phyloP scores from a whole-genome alignment of 2,329 filamentous ascomycete species.

The Fusarium phyllophilum region DNA sequence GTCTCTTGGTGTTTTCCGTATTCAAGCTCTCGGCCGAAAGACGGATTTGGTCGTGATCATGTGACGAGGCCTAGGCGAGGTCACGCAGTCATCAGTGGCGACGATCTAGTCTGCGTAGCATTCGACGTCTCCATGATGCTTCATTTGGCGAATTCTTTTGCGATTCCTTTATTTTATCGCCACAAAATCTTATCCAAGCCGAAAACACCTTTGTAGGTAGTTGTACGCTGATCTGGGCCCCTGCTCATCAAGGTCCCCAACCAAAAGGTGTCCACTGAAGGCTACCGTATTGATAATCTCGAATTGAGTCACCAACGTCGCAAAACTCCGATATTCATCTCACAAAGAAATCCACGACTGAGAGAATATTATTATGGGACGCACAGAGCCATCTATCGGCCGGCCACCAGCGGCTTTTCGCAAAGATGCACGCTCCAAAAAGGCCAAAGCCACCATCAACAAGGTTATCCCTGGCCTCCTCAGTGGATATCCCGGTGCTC shows the following conservation, averaged over 20 bases:
- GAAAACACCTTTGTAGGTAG: constrained; percentile 11
- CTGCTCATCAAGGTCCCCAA: constrained; percentile 18
- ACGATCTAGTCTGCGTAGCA: not conserved
- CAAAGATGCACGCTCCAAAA: constrained; percentile 60
- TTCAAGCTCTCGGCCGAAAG: not conserved
- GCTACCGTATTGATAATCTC: not conserved
- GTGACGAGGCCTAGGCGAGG: too few relatives aligned
- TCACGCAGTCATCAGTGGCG: not conserved
- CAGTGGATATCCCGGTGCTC: constrained; percentile 62
- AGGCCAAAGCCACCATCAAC: constrained; percentile 67
- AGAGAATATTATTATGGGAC: constrained; percentile 25
- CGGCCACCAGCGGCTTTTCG: constrained; percentile 41
- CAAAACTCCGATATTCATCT: not conserved
- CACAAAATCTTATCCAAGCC: fast-evolving
- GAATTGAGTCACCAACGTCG: not conserved
- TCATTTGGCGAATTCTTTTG: not conserved
- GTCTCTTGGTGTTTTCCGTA: not conserved
- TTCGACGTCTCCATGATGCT: not conserved
- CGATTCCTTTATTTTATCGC: fast-evolving
- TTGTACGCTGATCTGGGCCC: fast-evolving
- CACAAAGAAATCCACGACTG: too few relatives aligned
- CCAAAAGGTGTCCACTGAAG: not conserved
- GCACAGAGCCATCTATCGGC: constrained; percentile 39
- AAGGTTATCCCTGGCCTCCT: constrained; percentile 67
- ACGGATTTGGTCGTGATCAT: not conserved